phyloP scores from a whole-genome alignment of 768 basidiomycete species.

The Mycena venus region DNA sequence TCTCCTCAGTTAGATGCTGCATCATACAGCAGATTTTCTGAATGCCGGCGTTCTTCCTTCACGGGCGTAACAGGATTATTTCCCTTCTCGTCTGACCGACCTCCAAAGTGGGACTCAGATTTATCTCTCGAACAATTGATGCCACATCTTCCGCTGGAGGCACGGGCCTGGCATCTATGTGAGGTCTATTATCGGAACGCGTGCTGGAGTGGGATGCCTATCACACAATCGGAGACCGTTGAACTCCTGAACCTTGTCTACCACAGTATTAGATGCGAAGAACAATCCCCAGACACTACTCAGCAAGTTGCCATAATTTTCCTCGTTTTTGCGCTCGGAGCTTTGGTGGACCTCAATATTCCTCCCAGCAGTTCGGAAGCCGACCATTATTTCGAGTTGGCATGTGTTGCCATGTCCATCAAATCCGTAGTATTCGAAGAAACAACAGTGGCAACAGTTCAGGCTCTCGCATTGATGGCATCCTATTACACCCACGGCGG shows the following conservation, averaged over 20 bases:
- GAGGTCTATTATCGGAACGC: slow-evolving; percentile 58
- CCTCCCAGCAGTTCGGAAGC: slow-evolving; percentile 51
- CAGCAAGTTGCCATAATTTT: slow-evolving; percentile 37
- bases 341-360: slow-evolving; percentile 41
- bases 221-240: slow-evolving; percentile 60
- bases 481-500: slow-evolving; percentile 56
- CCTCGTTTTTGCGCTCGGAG: slow-evolving; percentile 36
- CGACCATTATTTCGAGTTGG: slow-evolving; percentile 61
- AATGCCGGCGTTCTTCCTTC: slow-evolving; percentile 13
- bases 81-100: slow-evolving; percentile 42
- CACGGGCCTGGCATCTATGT: slow-evolving; percentile 56
- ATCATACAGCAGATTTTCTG: background rate
- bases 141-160: slow-evolving; percentile 47
- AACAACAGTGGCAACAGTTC: slow-evolving; percentile 55
- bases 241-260: slow-evolving; percentile 42
- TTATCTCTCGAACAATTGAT: slow-evolving; percentile 41
- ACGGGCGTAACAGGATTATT: slow-evolving; percentile 33
- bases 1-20: slow-evolving; percentile 19
- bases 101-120: slow-evolving; percentile 27
- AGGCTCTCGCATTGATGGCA: slow-evolving; percentile 50
- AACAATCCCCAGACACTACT: background rate
- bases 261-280: background rate
- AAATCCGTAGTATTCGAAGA: slow-evolving; percentile 53
- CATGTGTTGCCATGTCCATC: slow-evolving; percentile 54
- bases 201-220: slow-evolving; percentile 59